These are phyloP conservation scores for Colletotrichum abscissum DNA, from an alignment of 2,329 filamentous ascomycete species.

Conservation along the genomic window DNA sequence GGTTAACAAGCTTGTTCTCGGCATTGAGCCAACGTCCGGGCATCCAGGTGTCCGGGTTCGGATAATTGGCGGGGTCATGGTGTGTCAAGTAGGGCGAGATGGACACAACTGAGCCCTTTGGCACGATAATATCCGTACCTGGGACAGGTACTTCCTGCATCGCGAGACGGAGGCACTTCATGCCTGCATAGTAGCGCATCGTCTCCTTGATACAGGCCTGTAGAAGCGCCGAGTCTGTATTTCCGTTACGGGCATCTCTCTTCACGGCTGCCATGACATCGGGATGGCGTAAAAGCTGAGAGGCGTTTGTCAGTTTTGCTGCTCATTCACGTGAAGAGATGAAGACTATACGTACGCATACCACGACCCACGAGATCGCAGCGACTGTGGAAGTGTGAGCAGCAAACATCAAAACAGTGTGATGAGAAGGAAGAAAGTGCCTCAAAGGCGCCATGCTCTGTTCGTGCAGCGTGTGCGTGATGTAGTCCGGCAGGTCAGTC, in stretches of 20 bases:
- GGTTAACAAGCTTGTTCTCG: slow-evolving; percentile 24
- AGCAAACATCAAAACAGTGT: slow-evolving; percentile 37
- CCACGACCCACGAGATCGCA: slow-evolving; percentile 34
- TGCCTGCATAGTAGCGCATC: slow-evolving; percentile 32
- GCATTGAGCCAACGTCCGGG: slow-evolving; percentile 37
- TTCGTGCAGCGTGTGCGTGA: slow-evolving; percentile 36
- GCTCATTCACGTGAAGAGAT: background rate
- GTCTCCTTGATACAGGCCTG: slow-evolving; percentile 39
- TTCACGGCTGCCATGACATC: slow-evolving; percentile 34
- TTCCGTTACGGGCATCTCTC: slow-evolving; percentile 30
- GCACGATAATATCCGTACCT: slow-evolving; percentile 11
- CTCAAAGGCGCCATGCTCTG: slow-evolving; percentile 27
- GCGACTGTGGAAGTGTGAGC: slow-evolving; percentile 35
- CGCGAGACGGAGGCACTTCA: slow-evolving; percentile 17
- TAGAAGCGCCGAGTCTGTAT: slow-evolving; percentile 24
- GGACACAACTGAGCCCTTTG: slow-evolving; percentile 32
- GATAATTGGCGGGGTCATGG: slow-evolving; percentile 31
- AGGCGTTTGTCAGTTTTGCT: background rate
- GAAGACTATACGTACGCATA: slow-evolving; percentile 29
- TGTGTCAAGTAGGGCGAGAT: slow-evolving; percentile 34
- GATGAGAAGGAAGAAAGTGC: slow-evolving; percentile 29
- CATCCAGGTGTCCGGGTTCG: slow-evolving; percentile 32
- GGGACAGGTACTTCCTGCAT: slow-evolving; percentile 17
- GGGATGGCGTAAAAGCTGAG: slow-evolving; percentile 36
- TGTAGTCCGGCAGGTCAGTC: slow-evolving; percentile 34